Evolutionary conservation across 2,329 filamentous ascomycete genomes (phyloP), one percentile per base, ranked within the genome.

Genomic region (Beauveria sp.): DNA sequence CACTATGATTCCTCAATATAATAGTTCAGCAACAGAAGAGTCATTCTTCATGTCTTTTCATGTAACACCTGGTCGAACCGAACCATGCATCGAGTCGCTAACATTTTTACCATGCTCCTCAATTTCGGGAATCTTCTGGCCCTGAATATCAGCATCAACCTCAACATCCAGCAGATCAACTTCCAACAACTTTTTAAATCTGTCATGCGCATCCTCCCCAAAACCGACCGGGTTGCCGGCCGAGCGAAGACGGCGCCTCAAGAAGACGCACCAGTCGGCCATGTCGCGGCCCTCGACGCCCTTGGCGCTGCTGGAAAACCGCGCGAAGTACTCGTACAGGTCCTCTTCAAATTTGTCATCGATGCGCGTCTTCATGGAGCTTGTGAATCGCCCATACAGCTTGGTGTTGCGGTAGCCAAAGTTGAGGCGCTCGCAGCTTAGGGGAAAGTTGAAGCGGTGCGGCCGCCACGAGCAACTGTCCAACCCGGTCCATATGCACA

Each of bases 291-390:
- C 61, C 55, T 58, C 42, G 47, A 62, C 57, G 43, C 63, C 58
- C 60, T 62, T 64, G 24, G 14, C 20, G 6, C 56, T 26, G 28
- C 62, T 54, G 5, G 34, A 53, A 28, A 58, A 62, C n/a, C 49
- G 53, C 10, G 57, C 51, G 61, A 66, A 69, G 63, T 62, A 66
- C 30, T 60, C 58, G 63, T 69, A 68, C 28, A 70, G 63, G 57
- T 74, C 73, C 3, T 64, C 63, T 63, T 72, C 71, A 67, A 81
- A 79, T 26, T 76, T 75, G 54, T 67, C 63, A 60, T 80, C 77
- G 60, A 80, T 72, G 42, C 63, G 65, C 58, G 66, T 61, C 63
- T 74, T 74, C 63, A 70, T 71, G 9, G 65, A 65, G 8, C 66
- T 67, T n/a, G 66, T 67, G 62, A 66, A 76, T 34, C 76, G 71